phyloP scores from a whole-genome alignment of 306 rosid species.

The Potentilla sterilis region DNA sequence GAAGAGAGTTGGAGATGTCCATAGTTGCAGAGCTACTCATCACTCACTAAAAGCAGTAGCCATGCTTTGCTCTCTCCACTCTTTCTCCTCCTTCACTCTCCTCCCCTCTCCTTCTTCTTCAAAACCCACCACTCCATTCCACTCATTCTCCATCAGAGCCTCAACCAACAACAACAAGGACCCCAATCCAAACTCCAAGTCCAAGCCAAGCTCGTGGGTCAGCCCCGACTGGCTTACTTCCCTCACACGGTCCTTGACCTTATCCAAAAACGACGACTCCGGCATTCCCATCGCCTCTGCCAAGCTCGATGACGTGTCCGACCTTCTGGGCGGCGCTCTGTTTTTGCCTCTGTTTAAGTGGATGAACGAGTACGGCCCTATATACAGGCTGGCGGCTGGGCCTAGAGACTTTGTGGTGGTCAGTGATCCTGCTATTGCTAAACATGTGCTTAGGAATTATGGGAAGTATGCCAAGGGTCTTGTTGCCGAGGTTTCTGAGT shows the following conservation, averaged over 20 bases:
- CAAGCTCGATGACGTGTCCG: slow-evolving; percentile 86
- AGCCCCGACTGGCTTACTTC: slow-evolving; percentile 98
- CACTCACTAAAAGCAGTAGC: background rate
- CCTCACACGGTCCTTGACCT: slow-evolving; percentile 49
- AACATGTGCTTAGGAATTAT: slow-evolving; percentile 79
- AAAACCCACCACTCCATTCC: slow-evolving; percentile 30
- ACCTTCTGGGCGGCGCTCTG: slow-evolving; percentile 89
- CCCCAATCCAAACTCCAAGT: slow-evolving; percentile 29
- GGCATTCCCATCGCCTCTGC: slow-evolving; percentile 76
- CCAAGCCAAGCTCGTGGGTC: slow-evolving; percentile 67
- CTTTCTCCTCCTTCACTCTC: slow-evolving; percentile 30
- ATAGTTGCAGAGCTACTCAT: background rate
- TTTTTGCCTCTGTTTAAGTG: slow-evolving; percentile 83
- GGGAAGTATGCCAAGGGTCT: slow-evolving; percentile 76
- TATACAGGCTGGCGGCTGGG: slow-evolving; percentile 84
- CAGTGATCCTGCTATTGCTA: slow-evolving; percentile 90
- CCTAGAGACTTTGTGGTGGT: slow-evolving; percentile 90
- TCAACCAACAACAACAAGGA: slow-evolving; percentile 48
- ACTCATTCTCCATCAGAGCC: slow-evolving; percentile 41
- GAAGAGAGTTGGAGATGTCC: background rate
- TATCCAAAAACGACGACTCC: slow-evolving; percentile 53
- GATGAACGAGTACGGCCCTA: slow-evolving; percentile 84
- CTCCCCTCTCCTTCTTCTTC: slow-evolving; percentile 21
- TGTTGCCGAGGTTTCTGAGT: slow-evolving; percentile 87
- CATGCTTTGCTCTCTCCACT: slow-evolving; percentile 46